Base-by-base conservation (phyloP, 371 early-diverging fungal species). In the Zopfochytrium polystomum region DNA sequence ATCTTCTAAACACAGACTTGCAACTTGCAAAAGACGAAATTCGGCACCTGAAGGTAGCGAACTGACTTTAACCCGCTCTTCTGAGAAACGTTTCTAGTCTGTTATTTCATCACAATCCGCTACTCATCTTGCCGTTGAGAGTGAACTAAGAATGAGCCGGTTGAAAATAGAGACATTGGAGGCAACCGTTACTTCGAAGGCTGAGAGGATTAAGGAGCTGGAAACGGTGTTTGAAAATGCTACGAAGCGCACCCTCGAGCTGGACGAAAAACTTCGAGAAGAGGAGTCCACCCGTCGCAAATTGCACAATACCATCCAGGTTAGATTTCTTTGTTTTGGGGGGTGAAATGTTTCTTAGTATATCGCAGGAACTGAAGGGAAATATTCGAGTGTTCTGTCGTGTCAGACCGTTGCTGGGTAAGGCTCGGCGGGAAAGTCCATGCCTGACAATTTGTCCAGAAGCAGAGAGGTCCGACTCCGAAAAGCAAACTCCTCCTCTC, bases 321-420 rank as follows among this genome's bases (percentile, higher is more conserved):
- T n/a, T n/a, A n/a, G n/a, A n/a, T n/a, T n/a, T n/a, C n/a, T n/a
- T n/a, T n/a, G n/a, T n/a, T n/a, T n/a, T n/a, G n/a, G n/a, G n/a
- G n/a, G n/a, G n/a, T n/a, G n/a, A n/a, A n/a, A n/a, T n/a, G n/a
- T n/a, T n/a, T n/a, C n/a, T n/a, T n/a, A n/a, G n/a, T n/a, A n/a
- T n/a, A n/a, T n/a, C n/a, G n/a, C n/a, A 74, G 70, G 97, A 98
- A 74, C 78, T 98, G 35, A 96, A 96, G 70, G 99, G 99, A 43
- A 93, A 96, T 60, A 96, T 98, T 52, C 86, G 98, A 23, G 97
- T 98, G 15, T 95, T 98, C 71, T 98, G 98, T 72, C 77, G 99
- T 45, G 90, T 98, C 15, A 85, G 96, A 34, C 98, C 98, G 13
- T 68, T 83, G 51, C 50, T 82, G 26, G 44, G 66, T 65, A 44